Evolutionary conservation across 1,139 yeast species (phyloP), one percentile per base, ranked within the genome.

Genomic region (Suhomyces terraborum): DNA sequence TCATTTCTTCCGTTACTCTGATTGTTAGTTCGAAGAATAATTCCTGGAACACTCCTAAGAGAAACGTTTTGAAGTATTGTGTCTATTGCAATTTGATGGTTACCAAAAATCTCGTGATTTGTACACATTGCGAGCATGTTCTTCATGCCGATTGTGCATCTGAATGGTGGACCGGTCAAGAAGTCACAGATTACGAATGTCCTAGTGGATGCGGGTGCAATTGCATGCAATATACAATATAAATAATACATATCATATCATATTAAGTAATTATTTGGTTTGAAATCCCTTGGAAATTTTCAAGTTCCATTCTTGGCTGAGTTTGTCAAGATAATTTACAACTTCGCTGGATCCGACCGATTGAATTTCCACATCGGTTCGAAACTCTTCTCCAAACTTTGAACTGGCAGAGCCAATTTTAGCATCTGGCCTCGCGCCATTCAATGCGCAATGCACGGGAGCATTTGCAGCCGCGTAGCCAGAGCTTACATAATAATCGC

Each of bases 391-490:
- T 3, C 96, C 96, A 40, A 66, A 67, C 48, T 76, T 67, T 43
- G 73, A 69, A 24, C 84, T 75, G 0, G 89, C 85, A 13, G 95
- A 87, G 5, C 95, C 96, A 47, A 83, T 83, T 57, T 89, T 88
- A 25, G 74, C 53, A 17, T 67, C 66, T 57, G 82, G 86, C 35
- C 55, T 68, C 51, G 67, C 70, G 58, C 56, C 73, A 46, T 47
- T 54, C 28, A 68, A 41, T 1, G 70, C 72, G 39, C 67, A 65
- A 18, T 58, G 53, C 1, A 70, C 75, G 1, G 95, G 88, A 0
- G 97, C 88, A 58, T 85, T 85, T 3, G 98, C 96, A 14, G 95
- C 98, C 21, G 75, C 80, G 61, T 88, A 87, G 1, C 98, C 96
- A 25, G 84, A 76, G 36, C 93, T 86, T 54, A 86, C 87, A 58